Evolutionary conservation across 2,329 filamentous ascomycete species (phyloP), one percentile per base, ranked within the genome.

Genomic region (Coniochaeta ligniaria): DNA sequence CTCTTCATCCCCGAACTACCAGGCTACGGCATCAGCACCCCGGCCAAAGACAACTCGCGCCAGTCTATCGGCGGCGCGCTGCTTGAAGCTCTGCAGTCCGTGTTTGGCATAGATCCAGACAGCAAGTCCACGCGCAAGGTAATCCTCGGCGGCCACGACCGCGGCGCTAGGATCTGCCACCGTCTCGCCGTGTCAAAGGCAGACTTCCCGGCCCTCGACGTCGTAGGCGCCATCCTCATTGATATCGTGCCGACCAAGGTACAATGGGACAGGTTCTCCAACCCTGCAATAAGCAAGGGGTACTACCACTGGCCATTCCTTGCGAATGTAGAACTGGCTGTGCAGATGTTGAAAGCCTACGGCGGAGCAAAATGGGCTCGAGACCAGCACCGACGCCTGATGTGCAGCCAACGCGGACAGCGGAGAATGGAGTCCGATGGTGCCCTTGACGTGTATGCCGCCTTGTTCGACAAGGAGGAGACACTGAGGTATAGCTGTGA

Each of bases 241-340:
- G 80, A 83, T 66, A 81, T 82, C 61, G 73, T 82, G 2, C 80
- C 78, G 6, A 80, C 78, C 6, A 65, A 72, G 22, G 69, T 72
- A 4, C 78, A 81, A 69, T 83, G 78, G 75, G 62, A 68, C 6
- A 69, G 68, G 2, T 78, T 80, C 6, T 60, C 70, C 7, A 65
- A 75, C 58, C 73, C 78, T 9, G 63, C 64, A 1, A 71, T 73
- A 20, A 67, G 71, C n/a, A 58, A 60, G 28, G 71, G 69, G 1
- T 77, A 76, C 65, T 81, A 76, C 66, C 80, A 83, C 69, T 83
- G 80, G 80, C 73, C 80, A 3, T 74, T 83, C 43, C 72, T 83
- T 8, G 79, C 80, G 12, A 78, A 78, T 36, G 70, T 73, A 6
- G 72, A 76, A 3, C 60, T 76, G 0, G 78, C 79, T 1, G 73